Percentiles rank a stretch among this genome's conserved stretches.
These are phyloP conservation scores for Eucalyptus erythrocorys DNA, from an alignment of 345 rosid genomes.

Conservation along the genomic window DNA sequence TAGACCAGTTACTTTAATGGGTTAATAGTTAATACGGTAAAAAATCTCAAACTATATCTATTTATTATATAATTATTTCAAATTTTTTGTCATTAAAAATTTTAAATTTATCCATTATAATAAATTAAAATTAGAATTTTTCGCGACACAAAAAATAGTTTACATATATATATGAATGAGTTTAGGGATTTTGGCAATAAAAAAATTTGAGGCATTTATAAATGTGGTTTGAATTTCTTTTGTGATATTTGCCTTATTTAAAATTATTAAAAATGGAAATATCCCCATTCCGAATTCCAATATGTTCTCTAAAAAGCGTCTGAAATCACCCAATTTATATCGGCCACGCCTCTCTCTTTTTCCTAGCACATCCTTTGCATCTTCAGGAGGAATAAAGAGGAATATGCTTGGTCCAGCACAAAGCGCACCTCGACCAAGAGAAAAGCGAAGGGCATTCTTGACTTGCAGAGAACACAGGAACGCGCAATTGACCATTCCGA, in stretches of 20 bases:
- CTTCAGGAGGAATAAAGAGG: neutral
- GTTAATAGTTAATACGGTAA: no score
- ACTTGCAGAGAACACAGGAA: neutral
- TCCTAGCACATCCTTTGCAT: neutral
- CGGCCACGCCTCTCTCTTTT: neutral
- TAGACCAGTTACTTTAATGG: no score
- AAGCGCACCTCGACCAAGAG: neutral
- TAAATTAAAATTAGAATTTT: no score
- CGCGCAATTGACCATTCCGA: neutral
- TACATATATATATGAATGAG: no score
- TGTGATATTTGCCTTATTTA: neutral
- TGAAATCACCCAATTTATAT: neutral
- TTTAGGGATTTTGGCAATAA: no score
- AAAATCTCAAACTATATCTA: no score
- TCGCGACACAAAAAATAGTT: no score
- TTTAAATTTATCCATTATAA: no score
- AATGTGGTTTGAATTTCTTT: neutral
- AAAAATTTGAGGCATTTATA: no score
- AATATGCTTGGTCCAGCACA: neutral
- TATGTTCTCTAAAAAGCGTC: neutral
- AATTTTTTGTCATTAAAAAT: accelerated
- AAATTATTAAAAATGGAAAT: neutral
- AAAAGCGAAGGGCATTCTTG: neutral
- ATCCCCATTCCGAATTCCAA: neutral
- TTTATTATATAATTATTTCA: no score